A percentile compares a stretch with the other conserved stretches of the same genome.
These are phyloP conservation scores for Juglanconis juglandina DNA, from an alignment of 2,329 filamentous ascomycete species.

Conservation along the genomic window DNA sequence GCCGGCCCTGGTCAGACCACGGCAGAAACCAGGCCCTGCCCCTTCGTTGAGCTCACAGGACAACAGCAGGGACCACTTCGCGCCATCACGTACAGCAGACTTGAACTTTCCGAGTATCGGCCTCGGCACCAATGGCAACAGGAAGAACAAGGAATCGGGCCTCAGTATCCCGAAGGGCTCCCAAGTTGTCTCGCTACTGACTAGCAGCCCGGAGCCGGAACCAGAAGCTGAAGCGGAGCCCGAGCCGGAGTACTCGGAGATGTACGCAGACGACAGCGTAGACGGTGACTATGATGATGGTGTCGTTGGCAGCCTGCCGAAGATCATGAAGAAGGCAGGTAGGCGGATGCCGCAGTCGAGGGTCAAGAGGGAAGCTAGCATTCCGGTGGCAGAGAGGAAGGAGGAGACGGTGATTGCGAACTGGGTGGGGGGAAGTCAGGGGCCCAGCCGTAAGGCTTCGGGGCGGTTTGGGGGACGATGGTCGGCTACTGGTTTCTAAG, in stretches of 20 bases:
- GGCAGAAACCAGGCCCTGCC: not conserved
- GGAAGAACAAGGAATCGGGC: not conserved
- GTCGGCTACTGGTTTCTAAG: not conserved
- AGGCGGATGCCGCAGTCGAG: not conserved
- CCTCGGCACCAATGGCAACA: not conserved
- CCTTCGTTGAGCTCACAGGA: not conserved
- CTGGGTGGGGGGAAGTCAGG: constrained; percentile 5
- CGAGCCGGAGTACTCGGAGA: constrained; percentile 3
- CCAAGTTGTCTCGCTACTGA: constrained; percentile 2
- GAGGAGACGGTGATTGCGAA: not conserved
- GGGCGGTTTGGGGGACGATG: not conserved
- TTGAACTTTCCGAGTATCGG: not conserved
- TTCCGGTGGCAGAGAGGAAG: not conserved
- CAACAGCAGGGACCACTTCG: not conserved
- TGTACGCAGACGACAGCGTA: constrained; percentile 12
- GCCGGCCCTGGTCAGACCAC: not conserved
- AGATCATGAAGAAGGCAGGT: not conserved
- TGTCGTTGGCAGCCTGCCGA: not conserved
- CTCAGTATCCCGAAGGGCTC: not conserved
- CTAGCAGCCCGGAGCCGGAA: constrained; percentile 3
- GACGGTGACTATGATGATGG: constrained; percentile 8
- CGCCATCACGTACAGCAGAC: not conserved
- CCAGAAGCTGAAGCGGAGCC: not conserved
- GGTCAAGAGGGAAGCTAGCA: not conserved
- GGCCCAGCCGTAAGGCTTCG: not conserved